Percentiles rank a stretch among this genome's conserved stretches.
Conservation (phyloP, 352 stramenopile species). For the Phytopythium vexans region DNA sequence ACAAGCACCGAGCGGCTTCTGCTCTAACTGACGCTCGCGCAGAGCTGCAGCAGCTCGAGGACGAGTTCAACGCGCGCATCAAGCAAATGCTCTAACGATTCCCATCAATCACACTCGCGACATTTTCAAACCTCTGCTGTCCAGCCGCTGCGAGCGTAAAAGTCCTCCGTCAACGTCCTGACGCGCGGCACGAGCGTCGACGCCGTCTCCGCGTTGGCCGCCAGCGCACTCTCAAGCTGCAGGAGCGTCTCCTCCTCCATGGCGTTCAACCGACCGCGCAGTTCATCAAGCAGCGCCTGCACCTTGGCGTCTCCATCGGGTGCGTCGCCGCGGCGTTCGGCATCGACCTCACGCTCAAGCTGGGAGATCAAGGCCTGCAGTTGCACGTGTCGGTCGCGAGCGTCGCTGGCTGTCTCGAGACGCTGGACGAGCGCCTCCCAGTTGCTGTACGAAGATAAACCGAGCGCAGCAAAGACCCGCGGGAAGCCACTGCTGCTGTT, state of each 20-base stretch:
- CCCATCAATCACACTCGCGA: too few species aligned
- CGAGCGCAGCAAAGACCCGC: constrained; percentile 16
- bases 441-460: constrained; percentile 11
- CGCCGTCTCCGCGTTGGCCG: constrained; percentile 19
- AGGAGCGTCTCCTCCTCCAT: constrained; percentile 15
- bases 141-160: constrained; percentile 32
- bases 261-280: constrained; percentile 9
- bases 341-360: constrained; percentile 16
- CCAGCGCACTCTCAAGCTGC: constrained; percentile 21
- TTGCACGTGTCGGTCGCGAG: background rate
- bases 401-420: constrained; percentile 2
- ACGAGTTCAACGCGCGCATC: constrained; percentile 49
- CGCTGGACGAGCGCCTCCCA: constrained; percentile 20
- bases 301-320: constrained; percentile 5
- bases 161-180: constrained; percentile 19
- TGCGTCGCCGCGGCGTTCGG: constrained; percentile 14
- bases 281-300: constrained; percentile 8
- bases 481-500: background rate
- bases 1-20: constrained; percentile 32
- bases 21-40: constrained; percentile 25
- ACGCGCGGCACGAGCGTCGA: constrained; percentile 19
- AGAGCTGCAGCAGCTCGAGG: constrained; percentile 38
- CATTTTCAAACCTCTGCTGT: constrained; percentile 1
- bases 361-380: background rate
- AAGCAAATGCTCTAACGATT: constrained; percentile 31